phyloP scores from a whole-genome alignment of 345 rosid genomes.

The Populus pruinosa region DNA sequence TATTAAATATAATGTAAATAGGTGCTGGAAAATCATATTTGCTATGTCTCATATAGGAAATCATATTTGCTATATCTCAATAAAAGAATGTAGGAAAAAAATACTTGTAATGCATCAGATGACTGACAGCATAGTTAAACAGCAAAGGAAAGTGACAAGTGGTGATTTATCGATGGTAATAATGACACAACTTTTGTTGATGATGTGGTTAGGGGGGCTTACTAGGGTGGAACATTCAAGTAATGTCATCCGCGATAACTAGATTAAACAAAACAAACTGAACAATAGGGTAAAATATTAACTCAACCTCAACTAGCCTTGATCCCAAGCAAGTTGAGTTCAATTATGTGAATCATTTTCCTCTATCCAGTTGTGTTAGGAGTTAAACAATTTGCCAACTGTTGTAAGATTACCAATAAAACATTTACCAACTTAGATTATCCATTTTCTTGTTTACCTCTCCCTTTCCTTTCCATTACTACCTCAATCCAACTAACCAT shows the following conservation, averaged over 20 bases:
- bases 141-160: not conserved
- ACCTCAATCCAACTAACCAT: too few species aligned
- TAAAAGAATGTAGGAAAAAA: not conserved
- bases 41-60: not conserved
- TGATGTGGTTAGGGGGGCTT: not conserved
- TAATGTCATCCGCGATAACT: too few species aligned
- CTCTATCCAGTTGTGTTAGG: not conserved
- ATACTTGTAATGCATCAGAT: not conserved
- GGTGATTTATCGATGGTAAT: not conserved
- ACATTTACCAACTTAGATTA: not conserved
- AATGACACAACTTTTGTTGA: not conserved
- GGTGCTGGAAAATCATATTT: not conserved
- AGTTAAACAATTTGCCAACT: not conserved
- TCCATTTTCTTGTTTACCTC: not conserved
- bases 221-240: not conserved
- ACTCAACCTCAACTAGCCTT: too few species aligned
- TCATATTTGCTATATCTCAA: not conserved
- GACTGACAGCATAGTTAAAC: not conserved
- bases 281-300: too few species aligned
- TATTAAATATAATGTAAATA: conserved; percentile 19
- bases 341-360: not conserved
- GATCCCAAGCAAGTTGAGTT: too few species aligned
- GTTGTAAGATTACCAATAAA: not conserved
- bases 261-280: too few species aligned
- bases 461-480: too few species aligned